Evolutionary conservation across 768 basidiomycete genomes (phyloP).

Genomic region (Kwoniella dendrophila): DNA sequence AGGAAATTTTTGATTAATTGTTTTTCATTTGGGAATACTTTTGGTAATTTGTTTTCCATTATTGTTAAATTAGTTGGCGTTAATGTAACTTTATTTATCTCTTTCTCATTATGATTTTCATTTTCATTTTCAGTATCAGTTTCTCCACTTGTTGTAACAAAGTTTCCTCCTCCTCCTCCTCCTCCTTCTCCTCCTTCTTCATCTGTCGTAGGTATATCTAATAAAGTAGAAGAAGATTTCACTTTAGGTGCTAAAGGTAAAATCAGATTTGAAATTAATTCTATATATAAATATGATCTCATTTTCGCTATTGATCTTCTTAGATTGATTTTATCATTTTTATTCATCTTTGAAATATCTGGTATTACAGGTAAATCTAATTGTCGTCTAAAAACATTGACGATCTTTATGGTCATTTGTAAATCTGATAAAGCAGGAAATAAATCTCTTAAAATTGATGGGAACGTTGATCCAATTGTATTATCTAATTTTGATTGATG

Average conservation of each 20-base stretch:
- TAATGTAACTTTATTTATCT: slow-evolving; percentile 22
- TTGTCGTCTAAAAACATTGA: slow-evolving; percentile 34
- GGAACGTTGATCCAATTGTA: slow-evolving; percentile 31
- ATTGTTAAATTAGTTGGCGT: slow-evolving; percentile 35
- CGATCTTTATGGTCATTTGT: slow-evolving; percentile 21
- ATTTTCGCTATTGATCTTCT: slow-evolving; percentile 33
- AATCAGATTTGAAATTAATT: slow-evolving; percentile 29
- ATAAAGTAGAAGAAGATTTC: too few species aligned
- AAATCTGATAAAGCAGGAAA: slow-evolving; percentile 29
- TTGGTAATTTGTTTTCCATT: slow-evolving; percentile 27
- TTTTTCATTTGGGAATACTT: slow-evolving; percentile 35
- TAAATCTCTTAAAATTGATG: slow-evolving; percentile 31
- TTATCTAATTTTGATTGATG: slow-evolving; percentile 24
- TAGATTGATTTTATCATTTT: slow-evolving; percentile 28
- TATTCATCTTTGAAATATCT: background rate
- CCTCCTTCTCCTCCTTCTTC: too few species aligned
- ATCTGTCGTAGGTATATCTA: too few species aligned
- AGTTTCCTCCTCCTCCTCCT: too few species aligned
- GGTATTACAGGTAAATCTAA: slow-evolving; percentile 30
- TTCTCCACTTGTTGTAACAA: background rate
- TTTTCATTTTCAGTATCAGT: slow-evolving; percentile 8
- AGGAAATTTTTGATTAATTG: slow-evolving; percentile 33
- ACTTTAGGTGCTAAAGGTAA: slow-evolving; percentile 26
- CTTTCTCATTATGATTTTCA: slow-evolving; percentile 10
- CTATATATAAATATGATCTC: slow-evolving; percentile 31